Conservation (phyloP, 805 yeast genomes). For the Spathaspora girioi region DNA sequence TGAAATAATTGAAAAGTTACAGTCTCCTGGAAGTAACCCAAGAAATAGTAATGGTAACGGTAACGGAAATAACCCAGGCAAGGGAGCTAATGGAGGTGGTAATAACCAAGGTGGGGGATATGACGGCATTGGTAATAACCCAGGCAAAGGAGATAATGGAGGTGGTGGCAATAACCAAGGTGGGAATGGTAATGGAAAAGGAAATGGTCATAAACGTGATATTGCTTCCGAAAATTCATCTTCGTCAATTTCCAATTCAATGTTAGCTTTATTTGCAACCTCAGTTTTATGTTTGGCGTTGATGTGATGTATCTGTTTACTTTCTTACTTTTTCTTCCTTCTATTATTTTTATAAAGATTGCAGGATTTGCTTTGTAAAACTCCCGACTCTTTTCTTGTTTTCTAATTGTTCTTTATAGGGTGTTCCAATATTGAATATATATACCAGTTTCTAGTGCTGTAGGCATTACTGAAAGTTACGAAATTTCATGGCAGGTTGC, state of each 20-base stretch:
- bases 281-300: too few relatives aligned
- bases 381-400: too few relatives aligned
- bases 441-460: too few relatives aligned
- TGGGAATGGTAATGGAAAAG: not conserved
- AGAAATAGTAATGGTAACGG: not conserved
- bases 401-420: too few relatives aligned
- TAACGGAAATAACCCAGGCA: not conserved
- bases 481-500: too few relatives aligned
- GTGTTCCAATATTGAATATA: too few relatives aligned
- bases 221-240: not conserved
- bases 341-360: too few relatives aligned
- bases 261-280: not conserved
- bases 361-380: too few relatives aligned
- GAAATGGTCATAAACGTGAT: not conserved
- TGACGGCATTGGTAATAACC: not conserved
- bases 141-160: too few relatives aligned
- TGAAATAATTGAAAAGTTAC: not conserved
- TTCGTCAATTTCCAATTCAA: not conserved
- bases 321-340: too few relatives aligned
- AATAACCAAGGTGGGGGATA: not conserved
- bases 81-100: not conserved
- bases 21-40: not conserved
- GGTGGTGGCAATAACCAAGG: not conserved
- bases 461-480: too few relatives aligned
- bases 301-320: not conserved